These are phyloP conservation scores for Plantago ovata DNA, from an alignment of 257 asterid genomes.

Conservation along the genomic window DNA sequence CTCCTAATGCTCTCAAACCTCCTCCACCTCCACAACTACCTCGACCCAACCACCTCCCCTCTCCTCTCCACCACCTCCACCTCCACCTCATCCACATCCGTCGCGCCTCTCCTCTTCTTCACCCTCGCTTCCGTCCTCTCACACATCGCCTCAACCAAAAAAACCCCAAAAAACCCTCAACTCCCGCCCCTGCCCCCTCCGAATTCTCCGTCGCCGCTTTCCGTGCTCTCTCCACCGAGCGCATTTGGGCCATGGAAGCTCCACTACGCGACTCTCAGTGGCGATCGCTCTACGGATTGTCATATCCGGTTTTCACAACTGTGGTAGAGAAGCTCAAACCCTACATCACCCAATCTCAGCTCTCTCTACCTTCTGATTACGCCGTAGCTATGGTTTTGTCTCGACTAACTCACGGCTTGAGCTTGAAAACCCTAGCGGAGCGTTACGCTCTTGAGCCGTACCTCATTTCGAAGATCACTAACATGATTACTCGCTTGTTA, in stretches of 20 bases:
- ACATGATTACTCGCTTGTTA: constrained; percentile 88
- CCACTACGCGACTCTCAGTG: constrained; percentile 95
- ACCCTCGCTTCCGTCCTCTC: constrained; percentile 95
- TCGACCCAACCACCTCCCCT: constrained; percentile 86
- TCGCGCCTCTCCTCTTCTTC: constrained; percentile 96
- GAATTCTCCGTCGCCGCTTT: constrained; percentile 93
- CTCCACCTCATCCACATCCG: constrained; percentile 75
- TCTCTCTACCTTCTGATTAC: constrained; percentile 92
- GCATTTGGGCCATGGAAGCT: constrained; percentile 95
- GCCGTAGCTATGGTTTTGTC: constrained; percentile 99
- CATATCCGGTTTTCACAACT: constrained; percentile 93
- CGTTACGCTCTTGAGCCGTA: constrained; percentile 95
- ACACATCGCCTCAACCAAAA: constrained; percentile 57
- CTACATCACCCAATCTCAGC: constrained; percentile 86
- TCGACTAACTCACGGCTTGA: constrained; percentile 71
- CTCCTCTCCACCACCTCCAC: constrained; percentile 60
- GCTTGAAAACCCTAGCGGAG: constrained; percentile 75
- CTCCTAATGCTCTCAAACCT: constrained; percentile 87
- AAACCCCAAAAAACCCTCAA: constrained; percentile 28
- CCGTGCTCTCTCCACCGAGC: constrained; percentile 96
- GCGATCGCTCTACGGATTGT: constrained; percentile 88
- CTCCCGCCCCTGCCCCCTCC: constrained; percentile 44
- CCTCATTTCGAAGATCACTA: constrained; percentile 83
- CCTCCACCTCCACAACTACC: constrained; percentile 90
- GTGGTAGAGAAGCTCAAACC: constrained; percentile 94